Evolutionary conservation across 2,329 filamentous ascomycete species (phyloP), one percentile per base, ranked within the genome.

Genomic region (Lasiodiplodia sp.): DNA sequence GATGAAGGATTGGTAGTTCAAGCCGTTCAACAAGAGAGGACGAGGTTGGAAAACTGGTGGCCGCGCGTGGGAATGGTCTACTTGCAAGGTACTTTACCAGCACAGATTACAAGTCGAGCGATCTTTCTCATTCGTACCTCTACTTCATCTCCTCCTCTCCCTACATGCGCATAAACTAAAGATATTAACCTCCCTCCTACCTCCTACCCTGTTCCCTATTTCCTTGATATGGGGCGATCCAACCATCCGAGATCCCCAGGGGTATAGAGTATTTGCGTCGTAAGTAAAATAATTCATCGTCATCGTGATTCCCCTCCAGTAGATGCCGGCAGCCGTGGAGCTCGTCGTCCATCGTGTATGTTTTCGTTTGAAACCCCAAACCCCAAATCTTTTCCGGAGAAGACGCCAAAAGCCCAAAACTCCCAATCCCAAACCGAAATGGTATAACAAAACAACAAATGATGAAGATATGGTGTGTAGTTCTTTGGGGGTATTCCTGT

Each of bases 271-370:
- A 4, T 3, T 14, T 53, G 11, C 25, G 51, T 53, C 25, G 5
- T 53, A 31, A 18, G 25, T 25, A 28, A 14, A 12, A 53, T 51
- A 28, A 53, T 25, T 16, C 11, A 53, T 53, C 51, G 51, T 53
- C 21, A 28, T 53, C 51, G 8, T 53, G 51, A 16, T 23, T 2
- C 4, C 12, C 51, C 25, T 21, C 16, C 28, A 34, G 8, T 11
- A 56, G 28, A 56, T 37, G 28, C 53, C 53, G 18, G 28, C 23
- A 34, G 18, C 53, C 53, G 53, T 56, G 51, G 44, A 53, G 51
- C 51, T 53, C 12, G 51, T 53, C 51, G 25, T 28, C 51, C 51
- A 53, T 53, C 23, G 16, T 53, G 16, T 18, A 53, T 12, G 23
- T 28, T 28, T 52, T 14, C 21, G 51, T 28, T 21, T 23, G 12